These are phyloP conservation scores for Mycogone perniciosa DNA, from an alignment of 2,329 filamentous ascomycete genomes.

Conservation along the genomic window DNA sequence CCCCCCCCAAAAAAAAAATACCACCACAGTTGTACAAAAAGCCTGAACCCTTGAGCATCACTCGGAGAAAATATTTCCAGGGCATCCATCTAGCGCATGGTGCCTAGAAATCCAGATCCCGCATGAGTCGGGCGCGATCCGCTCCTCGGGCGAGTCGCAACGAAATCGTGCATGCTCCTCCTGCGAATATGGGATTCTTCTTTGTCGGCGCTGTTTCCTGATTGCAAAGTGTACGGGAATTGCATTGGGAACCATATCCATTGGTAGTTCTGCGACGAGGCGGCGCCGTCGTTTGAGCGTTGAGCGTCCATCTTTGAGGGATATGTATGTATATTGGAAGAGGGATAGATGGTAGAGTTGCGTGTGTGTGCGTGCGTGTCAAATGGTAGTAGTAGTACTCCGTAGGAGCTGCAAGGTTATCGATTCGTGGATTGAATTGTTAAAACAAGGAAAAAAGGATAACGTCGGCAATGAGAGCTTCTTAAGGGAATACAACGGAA, in stretches of 20 bases:
- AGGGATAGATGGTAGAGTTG: neutral
- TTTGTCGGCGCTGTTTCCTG: constrained; percentile 2
- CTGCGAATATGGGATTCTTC: constrained; percentile 1
- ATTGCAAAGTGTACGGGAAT: neutral
- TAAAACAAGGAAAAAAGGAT: no score
- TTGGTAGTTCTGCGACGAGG: neutral
- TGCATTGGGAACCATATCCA: neutral
- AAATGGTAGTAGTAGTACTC: no score
- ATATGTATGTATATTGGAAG: neutral
- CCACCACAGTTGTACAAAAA: neutral
- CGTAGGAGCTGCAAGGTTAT: no score
- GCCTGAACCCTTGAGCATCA: neutral
- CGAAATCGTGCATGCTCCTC: constrained; percentile 1
- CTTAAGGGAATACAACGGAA: no score
- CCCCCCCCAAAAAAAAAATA: no score
- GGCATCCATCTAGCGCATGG: constrained; percentile 6
- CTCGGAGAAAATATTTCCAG: neutral
- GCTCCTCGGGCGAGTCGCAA: constrained; percentile 1
- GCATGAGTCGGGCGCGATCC: constrained; percentile 4
- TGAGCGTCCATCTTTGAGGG: neutral
- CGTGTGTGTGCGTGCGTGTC: no score
- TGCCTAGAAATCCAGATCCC: constrained; percentile 10
- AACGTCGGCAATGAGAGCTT: no score
- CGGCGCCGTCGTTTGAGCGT: no score
- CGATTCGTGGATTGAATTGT: no score